Conservation (phyloP, 331 rosid species). For the Ulmus americana region DNA sequence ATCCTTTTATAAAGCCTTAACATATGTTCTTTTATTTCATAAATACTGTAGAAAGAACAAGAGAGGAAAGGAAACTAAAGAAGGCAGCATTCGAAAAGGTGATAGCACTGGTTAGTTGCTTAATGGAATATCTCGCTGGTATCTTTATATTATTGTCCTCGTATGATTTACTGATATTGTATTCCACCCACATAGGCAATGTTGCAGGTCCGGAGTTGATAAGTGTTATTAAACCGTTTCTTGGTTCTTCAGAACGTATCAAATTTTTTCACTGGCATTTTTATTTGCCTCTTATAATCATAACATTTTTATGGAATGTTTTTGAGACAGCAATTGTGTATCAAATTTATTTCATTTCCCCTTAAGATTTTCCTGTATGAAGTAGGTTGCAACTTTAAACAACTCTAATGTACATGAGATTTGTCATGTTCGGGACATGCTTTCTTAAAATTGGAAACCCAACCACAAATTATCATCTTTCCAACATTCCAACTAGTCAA, state of each 20-base stretch:
- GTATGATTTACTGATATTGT: slow-evolving; percentile 17
- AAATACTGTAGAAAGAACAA: slow-evolving; percentile 77
- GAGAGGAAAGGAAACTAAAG: slow-evolving; percentile 63
- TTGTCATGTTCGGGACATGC: too few species aligned
- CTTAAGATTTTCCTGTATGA: too few species aligned
- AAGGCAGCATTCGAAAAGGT: slow-evolving; percentile 44
- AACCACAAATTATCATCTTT: too few species aligned
- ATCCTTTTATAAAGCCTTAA: too few species aligned
- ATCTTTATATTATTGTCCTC: slow-evolving; percentile 1
- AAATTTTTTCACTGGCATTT: background rate
- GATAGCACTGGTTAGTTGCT: slow-evolving; percentile 47
- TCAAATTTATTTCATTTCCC: background rate
- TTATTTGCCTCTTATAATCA: background rate
- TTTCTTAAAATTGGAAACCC: too few species aligned
- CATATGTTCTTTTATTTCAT: slow-evolving; percentile 10
- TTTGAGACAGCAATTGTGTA: background rate
- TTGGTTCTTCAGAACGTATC: slow-evolving; percentile 56
- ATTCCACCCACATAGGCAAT: slow-evolving; percentile 35
- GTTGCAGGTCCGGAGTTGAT: slow-evolving; percentile 68
- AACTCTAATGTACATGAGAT: too few species aligned
- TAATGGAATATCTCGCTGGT: slow-evolving; percentile 10
- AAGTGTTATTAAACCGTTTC: slow-evolving; percentile 74
- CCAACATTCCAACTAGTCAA: too few species aligned
- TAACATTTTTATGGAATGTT: background rate
- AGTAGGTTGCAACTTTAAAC: background rate